Evolutionary conservation across 257 asterid species (phyloP).

Genomic region (Solanum tarapatanum): DNA sequence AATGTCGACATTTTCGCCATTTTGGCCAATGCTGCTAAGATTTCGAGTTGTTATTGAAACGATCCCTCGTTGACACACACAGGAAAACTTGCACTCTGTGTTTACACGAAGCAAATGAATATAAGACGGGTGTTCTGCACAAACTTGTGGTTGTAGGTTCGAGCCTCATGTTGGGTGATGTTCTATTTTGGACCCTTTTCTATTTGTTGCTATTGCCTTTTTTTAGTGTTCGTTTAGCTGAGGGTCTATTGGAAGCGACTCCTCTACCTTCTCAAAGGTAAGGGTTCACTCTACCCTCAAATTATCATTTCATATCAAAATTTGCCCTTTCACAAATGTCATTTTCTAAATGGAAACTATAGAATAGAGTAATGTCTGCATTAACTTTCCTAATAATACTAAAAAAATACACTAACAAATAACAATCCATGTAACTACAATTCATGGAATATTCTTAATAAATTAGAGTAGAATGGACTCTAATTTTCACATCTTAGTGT

Average conservation of each 20-base stretch:
- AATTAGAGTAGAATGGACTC: not conserved
- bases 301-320: not conserved
- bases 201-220: too few species aligned
- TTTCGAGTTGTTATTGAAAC: not conserved
- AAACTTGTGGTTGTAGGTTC: not conserved
- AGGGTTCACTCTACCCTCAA: too few species aligned
- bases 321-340: not conserved
- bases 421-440: conserved; percentile 14
- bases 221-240: not conserved
- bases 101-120: not conserved
- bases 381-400: not conserved
- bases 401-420: not conserved
- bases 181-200: not conserved
- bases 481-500: conserved; percentile 6
- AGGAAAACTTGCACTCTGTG: not conserved
- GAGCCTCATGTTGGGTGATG: not conserved
- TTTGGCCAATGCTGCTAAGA: not conserved
- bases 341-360: conserved; percentile 8
- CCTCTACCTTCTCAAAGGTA: too few species aligned
- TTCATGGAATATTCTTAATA: conserved; percentile 14
- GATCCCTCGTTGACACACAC: too few species aligned
- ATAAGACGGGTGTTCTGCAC: not conserved
- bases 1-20: not conserved
- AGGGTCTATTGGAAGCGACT: not conserved
- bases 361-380: conserved; percentile 8